Percentiles rank a stretch among this genome's conserved stretches.
Evolutionary conservation across 208 protist genomes (phyloP).

Genomic region (Trypanosomatidae sp.): DNA sequence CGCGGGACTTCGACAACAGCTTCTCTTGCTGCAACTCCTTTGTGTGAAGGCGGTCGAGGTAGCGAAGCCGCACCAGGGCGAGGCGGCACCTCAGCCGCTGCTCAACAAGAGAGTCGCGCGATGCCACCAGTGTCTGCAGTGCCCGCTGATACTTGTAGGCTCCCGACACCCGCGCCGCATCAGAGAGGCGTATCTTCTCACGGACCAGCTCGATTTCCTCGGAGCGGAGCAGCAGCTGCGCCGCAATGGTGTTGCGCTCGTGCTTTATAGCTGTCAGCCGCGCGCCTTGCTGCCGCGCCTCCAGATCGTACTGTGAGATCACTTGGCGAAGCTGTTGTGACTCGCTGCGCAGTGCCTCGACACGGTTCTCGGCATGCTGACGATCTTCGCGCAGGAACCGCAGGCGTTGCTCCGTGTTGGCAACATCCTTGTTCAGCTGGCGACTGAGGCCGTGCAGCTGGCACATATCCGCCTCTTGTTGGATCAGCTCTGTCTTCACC

Average conservation of each 20-base stretch:
- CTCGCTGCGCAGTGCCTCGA: constrained; percentile 76
- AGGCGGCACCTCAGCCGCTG: constrained; percentile 91
- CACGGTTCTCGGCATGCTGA: constrained; percentile 46
- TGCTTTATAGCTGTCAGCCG: constrained; percentile 93
- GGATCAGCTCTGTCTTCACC: constrained; percentile 95
- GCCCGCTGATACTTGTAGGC: constrained; percentile 93
- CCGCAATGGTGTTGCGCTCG: constrained; percentile 96
- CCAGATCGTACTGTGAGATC: constrained; percentile 94
- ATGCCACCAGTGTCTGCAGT: constrained; percentile 83
- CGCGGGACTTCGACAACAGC: constrained; percentile 91
- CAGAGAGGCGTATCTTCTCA: constrained; percentile 97
- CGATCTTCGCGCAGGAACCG: constrained; percentile 70
- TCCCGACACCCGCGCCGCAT: constrained; percentile 94
- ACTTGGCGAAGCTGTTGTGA: constrained; percentile 93
- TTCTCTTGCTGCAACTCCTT: constrained; percentile 90
- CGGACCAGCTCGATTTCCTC: constrained; percentile 97
- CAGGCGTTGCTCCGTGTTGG: constrained; percentile 78
- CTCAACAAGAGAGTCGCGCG: constrained; percentile 92
- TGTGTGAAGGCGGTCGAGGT: constrained; percentile 85
- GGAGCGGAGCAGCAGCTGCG: constrained; percentile 97
- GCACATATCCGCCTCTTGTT: constrained; percentile 92
- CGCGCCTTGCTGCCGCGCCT: constrained; percentile 88
- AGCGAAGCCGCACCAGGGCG: constrained; percentile 70
- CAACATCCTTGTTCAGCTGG: constrained; percentile 80
- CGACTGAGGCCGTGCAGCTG: constrained; percentile 76